Evolutionary conservation across 2,329 filamentous ascomycete species (phyloP), one percentile per base, ranked within the genome.

Genomic region (Alternaria longipes): DNA sequence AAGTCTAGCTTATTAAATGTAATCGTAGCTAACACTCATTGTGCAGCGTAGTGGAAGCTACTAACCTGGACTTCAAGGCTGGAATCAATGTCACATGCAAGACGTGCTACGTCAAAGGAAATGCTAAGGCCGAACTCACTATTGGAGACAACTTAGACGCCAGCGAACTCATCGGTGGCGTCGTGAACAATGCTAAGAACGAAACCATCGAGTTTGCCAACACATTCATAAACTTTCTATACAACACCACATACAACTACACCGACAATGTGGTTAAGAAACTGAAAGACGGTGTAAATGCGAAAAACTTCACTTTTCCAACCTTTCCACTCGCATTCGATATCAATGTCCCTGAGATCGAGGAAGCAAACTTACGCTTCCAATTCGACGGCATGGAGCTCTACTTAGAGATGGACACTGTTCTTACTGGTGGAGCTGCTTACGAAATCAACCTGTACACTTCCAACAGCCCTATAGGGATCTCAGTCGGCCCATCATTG

Each of bases 311-410:
- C 32, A 59, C 55, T 3, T 66, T 68, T 11, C 71, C 71, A 5
- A 67, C 66, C 0, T 60, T 74, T 14, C 54, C 60, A 11, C 60
- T 60, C 32, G 34, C 53, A 8, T 74, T 74, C 26, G 61, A 84
- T 59, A 63, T 86, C 2, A 76, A 81, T 16, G 44, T 85, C 0
- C 22, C 22, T 4, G 22, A 22, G 22, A 22, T 22, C 22, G 22
- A 22, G 22, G 22, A 81, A 24, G 76, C 74, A 22, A 66, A 72
- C 3, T 70, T 88, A 1, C 68, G 72, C 5, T 82, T 88, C 46
- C 73, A 80, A 26, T 84, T 88, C 60, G 83, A 86, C 54, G 78
- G 75, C 0, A 50, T 86, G 32, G 86, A 88, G 65, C 61, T 88
- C 1, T 88, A 86, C 66, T 76, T 86, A 62, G 67, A 81, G 45